Base-by-base conservation (phyloP, 1,284 basidiomycete species). In the Cystobasidium pallidum region DNA sequence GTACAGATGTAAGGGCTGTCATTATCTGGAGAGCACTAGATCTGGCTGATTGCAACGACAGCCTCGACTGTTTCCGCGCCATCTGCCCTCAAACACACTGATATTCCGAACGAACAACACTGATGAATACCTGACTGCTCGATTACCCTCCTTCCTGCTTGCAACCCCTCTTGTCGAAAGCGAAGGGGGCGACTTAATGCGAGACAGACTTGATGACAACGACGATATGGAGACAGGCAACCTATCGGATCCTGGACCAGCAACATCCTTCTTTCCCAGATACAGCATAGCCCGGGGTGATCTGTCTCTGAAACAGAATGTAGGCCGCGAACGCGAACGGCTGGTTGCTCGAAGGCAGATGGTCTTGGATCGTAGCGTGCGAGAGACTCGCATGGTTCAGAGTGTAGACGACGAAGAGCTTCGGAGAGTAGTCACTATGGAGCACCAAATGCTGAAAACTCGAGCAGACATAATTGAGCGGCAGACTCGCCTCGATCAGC, bases 81-180 rank as follows among this genome's bases (percentile, higher is more conserved):
- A 83, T 39, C 80, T 91, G 39, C 88, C 89, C 1, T 88, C 87
- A 26, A 92, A 92, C 78, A 87, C 89, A 0, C 83, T 91, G 10
- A 80, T 92, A 11, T 77, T 92, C 49, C 84, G 86, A 8, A 83
- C 92, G 66, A 54, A 75, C 78, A n/a, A 84, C 85, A 21, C 79
- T 81, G 57, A 82, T 83, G 49, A 83, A 85, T 28, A 83, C 84
- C 52, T 84, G 86, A 21, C 89, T 86, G 26, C 90, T 88, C 79
- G 86, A 84, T 57, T 91, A 88, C 3, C 89, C 89, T 77, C 87
- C 87, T 55, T 89, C 90, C 81, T 72, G 77, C 54, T 68, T 68
- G 36, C 58, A 59, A 39, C 64, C 59, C 65, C 61, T 24, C 47
- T 28, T 15, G 66, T 68, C 57, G 19, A 66, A 19, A 45, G 71